These are phyloP conservation scores for Fraxinus albicans DNA, from an alignment of 305 asterid species.

Conservation along the genomic window DNA sequence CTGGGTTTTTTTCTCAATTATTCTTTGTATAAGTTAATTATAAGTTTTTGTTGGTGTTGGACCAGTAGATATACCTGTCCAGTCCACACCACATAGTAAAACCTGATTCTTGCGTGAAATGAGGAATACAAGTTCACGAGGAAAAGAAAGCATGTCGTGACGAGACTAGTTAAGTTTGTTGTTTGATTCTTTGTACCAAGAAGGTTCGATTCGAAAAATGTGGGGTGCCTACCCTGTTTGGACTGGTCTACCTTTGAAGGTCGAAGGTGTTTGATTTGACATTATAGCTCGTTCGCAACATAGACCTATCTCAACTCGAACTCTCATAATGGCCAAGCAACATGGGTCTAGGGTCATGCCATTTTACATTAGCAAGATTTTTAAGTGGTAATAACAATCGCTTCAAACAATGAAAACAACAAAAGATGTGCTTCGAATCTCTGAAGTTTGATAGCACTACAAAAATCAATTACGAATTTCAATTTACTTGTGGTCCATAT, in stretches of 20 bases:
- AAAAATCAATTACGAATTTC: neutral
- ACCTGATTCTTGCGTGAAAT: neutral
- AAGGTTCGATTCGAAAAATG: neutral
- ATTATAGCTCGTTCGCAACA: neutral
- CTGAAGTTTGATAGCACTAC: neutral
- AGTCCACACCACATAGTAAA: neutral
- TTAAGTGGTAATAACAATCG: constrained; percentile 10
- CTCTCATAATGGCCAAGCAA: neutral
- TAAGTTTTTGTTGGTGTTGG: neutral
- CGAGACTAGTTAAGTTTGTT: neutral
- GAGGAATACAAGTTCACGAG: neutral
- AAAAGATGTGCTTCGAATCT: neutral
- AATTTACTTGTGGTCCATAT: neutral
- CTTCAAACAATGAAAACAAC: constrained; percentile 14
- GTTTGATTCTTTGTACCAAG: neutral
- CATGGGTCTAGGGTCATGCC: neutral
- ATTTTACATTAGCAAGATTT: neutral
- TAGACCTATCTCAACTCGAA: neutral
- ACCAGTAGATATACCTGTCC: neutral
- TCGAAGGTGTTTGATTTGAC: neutral
- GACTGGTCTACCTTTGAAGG: neutral
- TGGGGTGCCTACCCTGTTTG: neutral
- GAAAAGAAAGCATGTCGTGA: neutral
- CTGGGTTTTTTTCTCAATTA: neutral
- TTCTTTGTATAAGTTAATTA: neutral